These are phyloP conservation scores for Glutinoglossum americanum DNA, from an alignment of 495 filamentous ascomycete genomes.

Conservation along the genomic window DNA sequence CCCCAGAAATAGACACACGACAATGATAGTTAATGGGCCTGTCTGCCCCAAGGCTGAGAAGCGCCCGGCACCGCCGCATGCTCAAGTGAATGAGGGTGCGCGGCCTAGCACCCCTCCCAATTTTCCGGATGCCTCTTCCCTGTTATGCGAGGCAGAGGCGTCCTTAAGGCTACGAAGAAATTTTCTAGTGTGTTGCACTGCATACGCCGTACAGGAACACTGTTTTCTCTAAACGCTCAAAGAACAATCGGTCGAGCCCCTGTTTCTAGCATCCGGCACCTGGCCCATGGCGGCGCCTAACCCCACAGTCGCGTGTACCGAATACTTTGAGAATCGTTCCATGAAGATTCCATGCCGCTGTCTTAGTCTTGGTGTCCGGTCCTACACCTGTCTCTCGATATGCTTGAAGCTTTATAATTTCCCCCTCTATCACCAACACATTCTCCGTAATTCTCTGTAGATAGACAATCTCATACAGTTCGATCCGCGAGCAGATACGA, in stretches of 20 bases:
- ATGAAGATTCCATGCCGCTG: not conserved
- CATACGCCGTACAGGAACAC: not conserved
- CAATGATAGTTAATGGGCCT: not conserved
- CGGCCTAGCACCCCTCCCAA: too few species aligned
- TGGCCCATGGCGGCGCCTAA: not conserved
- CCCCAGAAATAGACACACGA: not conserved
- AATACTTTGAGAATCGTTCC: not conserved
- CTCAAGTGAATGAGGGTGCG: too few species aligned
- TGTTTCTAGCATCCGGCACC: not conserved
- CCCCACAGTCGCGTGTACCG: not conserved
- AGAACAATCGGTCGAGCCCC: not conserved
- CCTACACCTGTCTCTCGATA: not conserved
- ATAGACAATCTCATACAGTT: too few species aligned
- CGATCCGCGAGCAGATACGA: not conserved
- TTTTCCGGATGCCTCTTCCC: too few species aligned
- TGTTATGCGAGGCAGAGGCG: too few species aligned
- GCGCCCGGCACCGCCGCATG: not conserved
- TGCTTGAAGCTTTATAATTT: not conserved
- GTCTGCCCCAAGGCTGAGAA: not conserved
- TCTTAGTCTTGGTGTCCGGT: not conserved
- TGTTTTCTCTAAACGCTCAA: not conserved
- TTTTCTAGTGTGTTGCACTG: not conserved
- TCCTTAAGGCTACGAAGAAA: not conserved
- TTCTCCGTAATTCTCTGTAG: not conserved
- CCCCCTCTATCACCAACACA: not conserved